These are phyloP conservation scores for Plantago major DNA, from an alignment of 257 asterid species.

Conservation along the genomic window DNA sequence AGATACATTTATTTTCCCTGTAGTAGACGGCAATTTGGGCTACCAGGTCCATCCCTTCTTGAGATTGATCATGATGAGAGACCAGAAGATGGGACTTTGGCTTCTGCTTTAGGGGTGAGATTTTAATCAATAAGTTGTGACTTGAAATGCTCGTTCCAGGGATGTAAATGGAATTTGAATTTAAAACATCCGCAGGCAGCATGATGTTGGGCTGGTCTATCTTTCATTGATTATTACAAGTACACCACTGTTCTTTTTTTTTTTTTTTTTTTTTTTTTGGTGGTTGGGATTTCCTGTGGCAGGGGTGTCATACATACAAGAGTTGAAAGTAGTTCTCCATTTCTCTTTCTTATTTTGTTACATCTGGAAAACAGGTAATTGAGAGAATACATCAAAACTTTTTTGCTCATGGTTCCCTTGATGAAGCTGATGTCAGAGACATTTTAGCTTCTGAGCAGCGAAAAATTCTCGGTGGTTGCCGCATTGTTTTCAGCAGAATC, in stretches of 20 bases:
- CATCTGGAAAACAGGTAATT: slow-evolving; percentile 57
- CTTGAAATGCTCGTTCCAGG: too few species aligned
- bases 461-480: slow-evolving; percentile 85
- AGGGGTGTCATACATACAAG: slow-evolving; percentile 2
- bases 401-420: slow-evolving; percentile 59
- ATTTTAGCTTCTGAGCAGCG: slow-evolving; percentile 81
- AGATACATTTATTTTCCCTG: slow-evolving; percentile 97
- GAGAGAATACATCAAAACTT: slow-evolving; percentile 75
- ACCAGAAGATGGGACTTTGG: slow-evolving; percentile 95
- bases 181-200: too few species aligned
- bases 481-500: slow-evolving; percentile 86
- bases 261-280: too few species aligned
- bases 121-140: too few species aligned
- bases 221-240: too few species aligned
- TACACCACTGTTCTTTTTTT: too few species aligned
- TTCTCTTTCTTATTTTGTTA: slow-evolving; percentile 13
- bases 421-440: slow-evolving; percentile 88
- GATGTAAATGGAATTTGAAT: too few species aligned
- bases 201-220: too few species aligned
- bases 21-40: slow-evolving; percentile 96
- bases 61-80: slow-evolving; percentile 99
- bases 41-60: slow-evolving; percentile 89
- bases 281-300: neutral
- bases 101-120: slow-evolving; percentile 84
- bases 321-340: slow-evolving; percentile 6